phyloP scores from a whole-genome alignment of 345 rosid genomes.

The Odontarrhena argentea region DNA sequence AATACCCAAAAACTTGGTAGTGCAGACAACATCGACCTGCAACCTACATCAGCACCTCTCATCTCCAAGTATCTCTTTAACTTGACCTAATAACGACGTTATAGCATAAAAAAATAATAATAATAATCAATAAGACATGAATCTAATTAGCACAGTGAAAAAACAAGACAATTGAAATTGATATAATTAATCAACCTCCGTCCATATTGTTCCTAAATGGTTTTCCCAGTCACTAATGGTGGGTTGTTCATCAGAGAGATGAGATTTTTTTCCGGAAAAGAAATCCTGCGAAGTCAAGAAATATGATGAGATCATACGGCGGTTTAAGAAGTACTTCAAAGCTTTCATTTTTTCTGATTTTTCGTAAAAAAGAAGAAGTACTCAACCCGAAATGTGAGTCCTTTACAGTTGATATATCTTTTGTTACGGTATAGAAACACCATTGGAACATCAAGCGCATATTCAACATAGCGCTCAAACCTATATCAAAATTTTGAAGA shows the following conservation, averaged over 20 bases:
- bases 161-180: constrained; percentile 6
- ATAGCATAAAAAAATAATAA: constrained; percentile 6
- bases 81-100: constrained; percentile 55
- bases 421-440: constrained; percentile 68
- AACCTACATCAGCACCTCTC: constrained; percentile 96
- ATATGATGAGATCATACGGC: neutral
- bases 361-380: neutral
- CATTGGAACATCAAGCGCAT: constrained; percentile 96
- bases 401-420: constrained; percentile 69
- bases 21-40: constrained; percentile 83
- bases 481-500: constrained; percentile 36
- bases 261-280: constrained; percentile 71
- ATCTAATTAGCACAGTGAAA: neutral
- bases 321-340: constrained; percentile 37
- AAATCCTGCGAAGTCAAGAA: constrained; percentile 12
- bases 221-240: constrained; percentile 85
- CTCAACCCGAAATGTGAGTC: constrained; percentile 83
- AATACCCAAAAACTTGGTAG: constrained; percentile 87
- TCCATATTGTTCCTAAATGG: constrained; percentile 80
- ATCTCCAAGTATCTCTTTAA: constrained; percentile 87
- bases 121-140: too few species aligned
- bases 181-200: constrained; percentile 64
- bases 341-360: too few species aligned
- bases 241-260: constrained; percentile 73
- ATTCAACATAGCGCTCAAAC: constrained; percentile 91